Evolutionary conservation across 2,329 filamentous ascomycete species (phyloP).

Genomic region (Fusarium coicis): DNA sequence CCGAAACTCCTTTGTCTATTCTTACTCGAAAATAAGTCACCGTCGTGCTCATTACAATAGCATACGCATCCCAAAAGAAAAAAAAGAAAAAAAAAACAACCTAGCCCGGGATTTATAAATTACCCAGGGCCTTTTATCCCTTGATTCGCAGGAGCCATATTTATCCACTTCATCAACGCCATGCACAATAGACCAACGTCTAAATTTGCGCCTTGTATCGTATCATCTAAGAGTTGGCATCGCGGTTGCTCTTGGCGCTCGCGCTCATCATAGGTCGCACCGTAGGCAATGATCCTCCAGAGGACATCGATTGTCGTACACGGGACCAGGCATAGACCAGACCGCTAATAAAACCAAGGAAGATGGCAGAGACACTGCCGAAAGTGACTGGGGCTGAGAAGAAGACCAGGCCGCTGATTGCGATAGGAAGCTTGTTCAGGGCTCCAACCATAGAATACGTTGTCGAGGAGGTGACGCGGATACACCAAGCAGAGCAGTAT

Average conservation of each 20-base stretch:
- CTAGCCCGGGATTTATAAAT: neutral
- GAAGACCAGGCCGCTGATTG: constrained; percentile 91
- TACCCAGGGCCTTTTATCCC: neutral
- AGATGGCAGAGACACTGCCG: constrained; percentile 90
- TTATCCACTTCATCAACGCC: neutral
- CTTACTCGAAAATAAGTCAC: constrained; percentile 2
- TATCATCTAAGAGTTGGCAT: constrained; percentile 69
- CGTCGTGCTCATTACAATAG: constrained; percentile 26
- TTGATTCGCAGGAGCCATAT: neutral
- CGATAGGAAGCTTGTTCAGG: constrained; percentile 97
- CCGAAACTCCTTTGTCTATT: constrained; percentile 27
- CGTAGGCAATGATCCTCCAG: constrained; percentile 75
- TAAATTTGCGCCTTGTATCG: neutral
- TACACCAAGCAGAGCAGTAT: constrained; percentile 99
- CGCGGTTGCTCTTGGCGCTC: constrained; percentile 89
- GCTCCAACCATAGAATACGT: constrained; percentile 99
- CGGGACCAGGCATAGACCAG: constrained; percentile 78
- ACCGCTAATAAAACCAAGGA: constrained; percentile 90
- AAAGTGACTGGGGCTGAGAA: constrained; percentile 94
- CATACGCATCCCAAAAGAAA: constrained; percentile 20
- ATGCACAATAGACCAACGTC: neutral
- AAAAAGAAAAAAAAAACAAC: constrained; percentile 1
- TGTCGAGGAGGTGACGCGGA: constrained; percentile 95
- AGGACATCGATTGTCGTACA: constrained; percentile 78
- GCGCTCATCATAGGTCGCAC: constrained; percentile 79